Evolutionary conservation across 495 filamentous ascomycete species (phyloP), one percentile per base, ranked within the genome.

Genomic region (Lasiosphaeris hirsuta): DNA sequence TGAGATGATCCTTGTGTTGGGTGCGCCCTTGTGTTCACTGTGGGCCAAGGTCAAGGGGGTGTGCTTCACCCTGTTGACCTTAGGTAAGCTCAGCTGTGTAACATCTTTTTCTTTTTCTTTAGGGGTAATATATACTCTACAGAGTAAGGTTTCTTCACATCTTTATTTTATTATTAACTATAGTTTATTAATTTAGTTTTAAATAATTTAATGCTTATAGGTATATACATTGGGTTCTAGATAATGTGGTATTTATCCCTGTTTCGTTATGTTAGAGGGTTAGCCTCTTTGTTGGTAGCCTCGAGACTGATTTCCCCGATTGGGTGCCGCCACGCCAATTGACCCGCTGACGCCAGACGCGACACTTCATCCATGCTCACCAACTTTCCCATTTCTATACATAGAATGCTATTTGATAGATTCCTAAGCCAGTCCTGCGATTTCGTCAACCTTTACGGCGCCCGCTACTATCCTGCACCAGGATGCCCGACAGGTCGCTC

Each of bases 401-500:
- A 23, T 10, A 13, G 30, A 46, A 17, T 15, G 15, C 15, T 46
- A 10, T 23, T 46, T 46, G 43, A 23, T 14, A 15, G 30, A 46
- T 46, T 23, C 23, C 23, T 30, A 30, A 46, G 18, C 13, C 43
- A 46, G 40, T 38, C 17, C 49, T 15, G 35, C 13, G 14, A 58
- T 40, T 14, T 15, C 2, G 11, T 10, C 23, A 33, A 9, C 49
- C 9, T 10, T 19, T 5, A 30, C 23, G 5, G 23, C 23, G 23
- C 23, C 44, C 47, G 10, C 45, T 53, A 30, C 38, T 40, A 15
- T 30, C 33, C 30, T 15, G 34, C 33, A 23, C 13, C 33, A 66
- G 49, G 35, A 96, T 96, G 92, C 90, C 90, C 60, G 91, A 96
- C 64, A 92, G 84, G 76, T 85, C 90, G 34, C 82, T 89, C 51